Evolutionary conservation across 352 stramenopile genomes (phyloP).

Genomic region (Lagenidium giganteum): DNA sequence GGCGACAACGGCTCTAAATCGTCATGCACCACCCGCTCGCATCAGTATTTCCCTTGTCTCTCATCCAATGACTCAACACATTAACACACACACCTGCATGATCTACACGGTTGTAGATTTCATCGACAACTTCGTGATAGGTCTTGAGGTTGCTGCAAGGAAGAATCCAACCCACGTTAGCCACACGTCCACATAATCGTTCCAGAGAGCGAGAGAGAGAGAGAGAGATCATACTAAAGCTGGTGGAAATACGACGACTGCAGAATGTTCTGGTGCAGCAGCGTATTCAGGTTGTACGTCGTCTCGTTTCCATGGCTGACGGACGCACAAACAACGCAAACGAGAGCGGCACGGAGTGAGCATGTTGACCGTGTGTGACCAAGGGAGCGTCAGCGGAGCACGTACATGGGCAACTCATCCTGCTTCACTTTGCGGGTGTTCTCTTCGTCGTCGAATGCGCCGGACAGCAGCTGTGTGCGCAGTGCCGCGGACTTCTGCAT

Average conservation of each 20-base stretch:
- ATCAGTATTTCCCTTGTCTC: no score
- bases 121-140: conserved; percentile 95
- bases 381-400: no score
- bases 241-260: conserved; percentile 95
- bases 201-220: neutral
- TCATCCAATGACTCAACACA: neutral
- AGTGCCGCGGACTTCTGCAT: conserved; percentile 48
- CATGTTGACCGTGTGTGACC: no score
- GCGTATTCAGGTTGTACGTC: conserved; percentile 96
- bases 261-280: conserved; percentile 95
- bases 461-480: conserved; percentile 28
- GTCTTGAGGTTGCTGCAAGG: conserved; percentile 80
- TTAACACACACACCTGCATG: conserved; percentile 44
- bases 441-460: conserved; percentile 38
- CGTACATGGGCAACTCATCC: conserved; percentile 74
- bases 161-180: neutral
- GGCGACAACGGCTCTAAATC: conserved; percentile 90
- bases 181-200: neutral
- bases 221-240: conserved; percentile 63
- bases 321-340: conserved; percentile 2
- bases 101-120: conserved; percentile 89
- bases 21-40: no score
- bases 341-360: no score
- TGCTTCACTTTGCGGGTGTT: conserved; percentile 55
- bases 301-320: conserved; percentile 77